Evolutionary conservation across 768 basidiomycete genomes (phyloP).

Genomic region (Leccinum obscurum): DNA sequence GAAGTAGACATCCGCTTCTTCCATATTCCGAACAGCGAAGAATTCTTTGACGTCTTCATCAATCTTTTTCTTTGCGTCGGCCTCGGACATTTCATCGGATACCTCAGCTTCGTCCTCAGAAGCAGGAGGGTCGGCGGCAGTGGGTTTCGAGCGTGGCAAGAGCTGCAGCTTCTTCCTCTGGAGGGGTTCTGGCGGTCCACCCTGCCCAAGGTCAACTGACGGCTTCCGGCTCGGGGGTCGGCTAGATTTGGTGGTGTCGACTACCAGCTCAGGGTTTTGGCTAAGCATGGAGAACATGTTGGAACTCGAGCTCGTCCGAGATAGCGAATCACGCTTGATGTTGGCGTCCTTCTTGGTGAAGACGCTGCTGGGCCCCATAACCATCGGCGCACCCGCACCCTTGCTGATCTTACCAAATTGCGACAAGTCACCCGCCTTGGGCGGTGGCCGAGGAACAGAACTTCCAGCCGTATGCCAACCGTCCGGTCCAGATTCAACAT

Average conservation of each 20-base stretch:
- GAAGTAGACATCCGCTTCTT: slow-evolving; percentile 90
- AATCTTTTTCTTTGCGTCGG: slow-evolving; percentile 38
- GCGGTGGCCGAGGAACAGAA: slow-evolving; percentile 48
- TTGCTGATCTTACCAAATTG: slow-evolving; percentile 86
- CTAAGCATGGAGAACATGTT: slow-evolving; percentile 91
- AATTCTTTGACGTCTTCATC: slow-evolving; percentile 84
- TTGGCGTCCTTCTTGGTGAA: slow-evolving; percentile 65
- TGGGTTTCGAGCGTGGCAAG: no score
- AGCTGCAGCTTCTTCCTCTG: no score
- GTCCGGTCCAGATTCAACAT: slow-evolving; percentile 66
- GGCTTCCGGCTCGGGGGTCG: slow-evolving; percentile 47
- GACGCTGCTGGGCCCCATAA: slow-evolving; percentile 83
- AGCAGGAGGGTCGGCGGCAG: no score
- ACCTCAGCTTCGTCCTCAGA: no score
- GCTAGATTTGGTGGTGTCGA: slow-evolving; percentile 56
- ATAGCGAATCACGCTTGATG: slow-evolving; percentile 56
- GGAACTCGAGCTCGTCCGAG: slow-evolving; percentile 73
- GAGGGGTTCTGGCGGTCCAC: no score
- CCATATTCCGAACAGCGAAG: slow-evolving; percentile 78
- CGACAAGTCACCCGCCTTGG: slow-evolving; percentile 84
- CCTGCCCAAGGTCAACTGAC: no score
- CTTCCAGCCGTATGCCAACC: slow-evolving; percentile 82
- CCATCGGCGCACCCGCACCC: slow-evolving; percentile 61
- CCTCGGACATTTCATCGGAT: no score
- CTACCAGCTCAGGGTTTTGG: slow-evolving; percentile 55